Conservation (phyloP, 139 green algal genomes). For the Picochlorum sp. region DNA sequence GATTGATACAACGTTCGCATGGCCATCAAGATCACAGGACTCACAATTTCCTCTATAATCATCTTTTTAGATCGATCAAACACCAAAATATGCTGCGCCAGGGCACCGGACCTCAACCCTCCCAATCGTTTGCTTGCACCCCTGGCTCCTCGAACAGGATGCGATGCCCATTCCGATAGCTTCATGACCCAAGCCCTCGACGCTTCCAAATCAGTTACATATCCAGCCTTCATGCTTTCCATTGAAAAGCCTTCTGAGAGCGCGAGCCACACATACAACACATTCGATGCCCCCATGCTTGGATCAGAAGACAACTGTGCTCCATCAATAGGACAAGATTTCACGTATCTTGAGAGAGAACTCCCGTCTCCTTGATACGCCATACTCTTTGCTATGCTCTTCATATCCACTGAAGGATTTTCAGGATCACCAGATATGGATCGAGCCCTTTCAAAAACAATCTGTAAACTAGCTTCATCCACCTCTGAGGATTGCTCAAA, state of each 20-base stretch:
- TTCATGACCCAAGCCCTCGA: slow-evolving; percentile 35
- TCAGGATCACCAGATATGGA: slow-evolving; percentile 1
- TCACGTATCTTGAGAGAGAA: slow-evolving; percentile 14
- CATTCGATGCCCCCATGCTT: slow-evolving; percentile 26
- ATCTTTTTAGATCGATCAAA: slow-evolving; percentile 28
- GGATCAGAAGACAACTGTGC: slow-evolving; percentile 25
- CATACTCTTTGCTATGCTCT: slow-evolving; percentile 2
- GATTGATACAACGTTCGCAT: slow-evolving; percentile 45
- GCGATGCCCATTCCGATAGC: slow-evolving; percentile 38
- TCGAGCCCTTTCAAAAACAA: slow-evolving; percentile 14
- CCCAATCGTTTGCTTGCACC: slow-evolving; percentile 17
- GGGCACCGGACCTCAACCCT: slow-evolving; percentile 21
- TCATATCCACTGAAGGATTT: slow-evolving; percentile 17
- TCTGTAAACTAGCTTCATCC: slow-evolving; percentile 7
- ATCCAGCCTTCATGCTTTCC: slow-evolving; percentile 21
- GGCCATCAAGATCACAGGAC: slow-evolving; percentile 24
- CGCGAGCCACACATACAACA: slow-evolving; percentile 39
- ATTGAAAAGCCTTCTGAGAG: neutral
- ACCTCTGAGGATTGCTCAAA: slow-evolving; percentile 23
- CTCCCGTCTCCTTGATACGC: slow-evolving; percentile 4
- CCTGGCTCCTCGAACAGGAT: slow-evolving; percentile 15
- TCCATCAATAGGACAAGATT: slow-evolving; percentile 34
- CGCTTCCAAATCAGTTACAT: slow-evolving; percentile 31
- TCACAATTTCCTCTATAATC: slow-evolving; percentile 33
- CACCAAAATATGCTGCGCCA: slow-evolving; percentile 34